These are phyloP conservation scores for Leishmania guyanensis DNA, from an alignment of 208 protist genomes.

Conservation along the genomic window DNA sequence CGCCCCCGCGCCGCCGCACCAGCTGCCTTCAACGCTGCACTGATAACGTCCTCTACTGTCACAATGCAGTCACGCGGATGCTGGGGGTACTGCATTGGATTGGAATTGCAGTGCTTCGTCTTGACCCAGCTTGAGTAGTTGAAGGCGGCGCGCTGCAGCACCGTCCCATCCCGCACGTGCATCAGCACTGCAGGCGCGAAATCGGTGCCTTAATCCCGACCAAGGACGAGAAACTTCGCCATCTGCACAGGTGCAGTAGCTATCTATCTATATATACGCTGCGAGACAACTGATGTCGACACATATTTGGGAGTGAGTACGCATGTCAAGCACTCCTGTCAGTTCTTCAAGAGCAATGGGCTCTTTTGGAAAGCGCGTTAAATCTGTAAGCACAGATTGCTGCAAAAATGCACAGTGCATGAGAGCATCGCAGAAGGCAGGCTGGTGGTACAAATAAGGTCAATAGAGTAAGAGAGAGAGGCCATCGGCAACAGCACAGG, in stretches of 20 bases:
- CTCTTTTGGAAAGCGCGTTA: neutral
- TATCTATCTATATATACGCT: neutral
- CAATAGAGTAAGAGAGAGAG: neutral
- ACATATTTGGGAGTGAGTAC: neutral
- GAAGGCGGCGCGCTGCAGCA: constrained; percentile 37
- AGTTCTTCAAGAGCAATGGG: neutral
- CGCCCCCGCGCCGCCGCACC: constrained; percentile 8
- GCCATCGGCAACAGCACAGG: neutral
- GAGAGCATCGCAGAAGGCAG: neutral
- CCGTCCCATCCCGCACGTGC: constrained; percentile 41
- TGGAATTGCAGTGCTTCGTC: constrained; percentile 41
- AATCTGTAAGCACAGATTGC: neutral
- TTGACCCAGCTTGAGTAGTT: constrained; percentile 48
- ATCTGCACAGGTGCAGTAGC: neutral
- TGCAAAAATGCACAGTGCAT: neutral
- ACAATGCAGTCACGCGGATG: constrained; percentile 63
- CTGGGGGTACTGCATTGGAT: constrained; percentile 52
- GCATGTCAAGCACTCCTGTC: neutral
- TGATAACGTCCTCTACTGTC: constrained; percentile 43
- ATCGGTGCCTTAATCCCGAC: constrained; percentile 62
- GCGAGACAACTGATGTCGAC: neutral
- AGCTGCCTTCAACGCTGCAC: constrained; percentile 23
- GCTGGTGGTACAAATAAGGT: neutral
- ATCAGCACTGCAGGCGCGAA: constrained; percentile 54
- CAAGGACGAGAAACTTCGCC: constrained; percentile 42